A percentile compares a stretch with the other conserved stretches of the same genome.
Conservation (phyloP, 2,329 filamentous ascomycete genomes). For the Fusarium piperis region DNA sequence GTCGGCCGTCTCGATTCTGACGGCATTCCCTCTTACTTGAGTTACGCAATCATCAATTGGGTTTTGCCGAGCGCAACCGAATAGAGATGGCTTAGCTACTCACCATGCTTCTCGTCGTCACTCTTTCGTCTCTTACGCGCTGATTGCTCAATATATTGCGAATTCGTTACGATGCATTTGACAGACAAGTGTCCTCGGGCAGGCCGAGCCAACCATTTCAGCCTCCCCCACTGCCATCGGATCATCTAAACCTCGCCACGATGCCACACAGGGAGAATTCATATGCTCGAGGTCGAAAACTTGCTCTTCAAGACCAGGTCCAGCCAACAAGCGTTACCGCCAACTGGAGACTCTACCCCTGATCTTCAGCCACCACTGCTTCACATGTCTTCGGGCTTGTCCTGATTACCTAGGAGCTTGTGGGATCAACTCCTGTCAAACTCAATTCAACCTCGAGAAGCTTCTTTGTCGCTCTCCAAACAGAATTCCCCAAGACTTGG, state of each 20-base stretch:
- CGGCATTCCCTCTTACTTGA: neutral
- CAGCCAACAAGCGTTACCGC: neutral
- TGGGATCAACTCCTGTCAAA: neutral
- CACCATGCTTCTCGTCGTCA: neutral
- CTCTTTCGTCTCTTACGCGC: neutral
- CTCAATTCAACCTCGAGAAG: neutral
- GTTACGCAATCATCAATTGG: neutral
- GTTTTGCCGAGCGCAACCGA: neutral
- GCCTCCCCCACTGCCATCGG: neutral
- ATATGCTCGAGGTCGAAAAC: neutral
- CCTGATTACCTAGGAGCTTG: neutral
- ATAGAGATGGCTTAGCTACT: neutral
- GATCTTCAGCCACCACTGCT: neutral
- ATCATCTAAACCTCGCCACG: neutral
- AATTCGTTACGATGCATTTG: neutral
- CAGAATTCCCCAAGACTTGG: neutral
- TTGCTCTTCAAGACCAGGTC: neutral
- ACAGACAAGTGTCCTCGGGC: neutral
- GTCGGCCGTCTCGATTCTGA: neutral
- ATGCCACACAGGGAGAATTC: neutral
- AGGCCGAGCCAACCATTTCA: conserved; percentile 12
- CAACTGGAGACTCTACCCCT: neutral
- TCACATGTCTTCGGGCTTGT: neutral
- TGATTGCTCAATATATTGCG: neutral
- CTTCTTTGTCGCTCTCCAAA: neutral